Base-by-base conservation (phyloP, 2,329 filamentous ascomycete genomes). In the Verticillium zaregamsianum region DNA sequence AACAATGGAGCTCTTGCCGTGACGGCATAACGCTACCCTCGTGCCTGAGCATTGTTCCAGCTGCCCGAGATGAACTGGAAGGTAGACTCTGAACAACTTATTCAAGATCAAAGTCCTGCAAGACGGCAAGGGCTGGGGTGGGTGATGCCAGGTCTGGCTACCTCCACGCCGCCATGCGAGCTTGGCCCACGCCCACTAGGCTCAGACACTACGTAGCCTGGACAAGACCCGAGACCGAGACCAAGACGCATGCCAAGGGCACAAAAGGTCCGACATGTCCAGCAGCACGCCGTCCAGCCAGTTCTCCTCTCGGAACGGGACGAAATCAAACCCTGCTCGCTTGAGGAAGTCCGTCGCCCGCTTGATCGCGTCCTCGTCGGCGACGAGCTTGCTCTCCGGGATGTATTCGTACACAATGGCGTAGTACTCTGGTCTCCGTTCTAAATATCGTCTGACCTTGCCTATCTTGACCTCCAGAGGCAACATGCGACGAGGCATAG, bases 1-100 rank as follows among this genome's bases (percentile, higher is more conserved):
- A 67, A 82, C 80, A 67, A 79, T 72, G 74, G 76, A 70, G 58
- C 83, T 73, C 2, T 77, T 80, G 64, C 74, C 80, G 68, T 72
- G 75, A 72, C 9, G 74, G 70, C 31, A 74, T 81, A 5, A 80
- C 81, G 65, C 64, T 80, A 3, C n/a, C 74, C 74, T 1, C 69
- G 73, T 0, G 59, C 74, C n/a, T 79, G 77, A 75, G 73, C 73
- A 11, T 79, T 71, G 63, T 79, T 77, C 68, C 72, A 76, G 15
- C 66, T 79, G 62, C 82, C 82, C 9, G 84, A 86, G 73, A 25
- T 25, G 25, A 25, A 25, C 35, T 58, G 14, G 40, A 35, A 4
- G 23, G 39, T 15, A 58, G 37, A 58, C 56, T 11, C 14, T 58
- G 11, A 31, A 58, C 23, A 40, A 20, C 25, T 35, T 58, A 8